Evolutionary conservation across 352 stramenopile species (phyloP).

Genomic region (Pythium coloratum): DNA sequence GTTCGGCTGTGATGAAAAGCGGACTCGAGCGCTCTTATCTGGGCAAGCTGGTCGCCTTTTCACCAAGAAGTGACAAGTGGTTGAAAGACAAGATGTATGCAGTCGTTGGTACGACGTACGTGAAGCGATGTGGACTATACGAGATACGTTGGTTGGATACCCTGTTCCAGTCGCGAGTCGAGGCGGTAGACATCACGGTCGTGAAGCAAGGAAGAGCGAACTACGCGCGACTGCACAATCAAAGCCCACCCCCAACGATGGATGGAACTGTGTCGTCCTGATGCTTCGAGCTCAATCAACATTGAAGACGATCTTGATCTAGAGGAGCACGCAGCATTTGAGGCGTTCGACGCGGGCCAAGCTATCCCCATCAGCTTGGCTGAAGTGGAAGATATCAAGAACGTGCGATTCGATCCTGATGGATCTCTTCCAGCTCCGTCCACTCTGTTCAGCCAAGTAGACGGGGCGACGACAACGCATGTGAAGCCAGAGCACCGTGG

Average conservation of each 20-base stretch:
- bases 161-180: background rate
- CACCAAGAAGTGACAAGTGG: no score
- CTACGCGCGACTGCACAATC: background rate
- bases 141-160: background rate
- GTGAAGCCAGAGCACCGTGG: constrained; percentile 12
- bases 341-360: background rate
- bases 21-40: no score
- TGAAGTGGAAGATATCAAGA: background rate
- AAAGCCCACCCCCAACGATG: background rate
- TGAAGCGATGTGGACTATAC: no score
- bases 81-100: no score
- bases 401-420: background rate
- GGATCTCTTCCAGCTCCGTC: background rate
- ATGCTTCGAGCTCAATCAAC: background rate
- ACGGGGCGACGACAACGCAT: background rate
- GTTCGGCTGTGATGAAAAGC: no score
- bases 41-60: no score
- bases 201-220: background rate
- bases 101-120: no score
- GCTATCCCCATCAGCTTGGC: background rate
- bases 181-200: background rate
- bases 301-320: background rate
- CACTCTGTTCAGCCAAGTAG: background rate
- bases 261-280: background rate
- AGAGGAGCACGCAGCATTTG: background rate